These are phyloP conservation scores for Coniella lustricola DNA, from an alignment of 2,329 filamentous ascomycete species.

Conservation along the genomic window DNA sequence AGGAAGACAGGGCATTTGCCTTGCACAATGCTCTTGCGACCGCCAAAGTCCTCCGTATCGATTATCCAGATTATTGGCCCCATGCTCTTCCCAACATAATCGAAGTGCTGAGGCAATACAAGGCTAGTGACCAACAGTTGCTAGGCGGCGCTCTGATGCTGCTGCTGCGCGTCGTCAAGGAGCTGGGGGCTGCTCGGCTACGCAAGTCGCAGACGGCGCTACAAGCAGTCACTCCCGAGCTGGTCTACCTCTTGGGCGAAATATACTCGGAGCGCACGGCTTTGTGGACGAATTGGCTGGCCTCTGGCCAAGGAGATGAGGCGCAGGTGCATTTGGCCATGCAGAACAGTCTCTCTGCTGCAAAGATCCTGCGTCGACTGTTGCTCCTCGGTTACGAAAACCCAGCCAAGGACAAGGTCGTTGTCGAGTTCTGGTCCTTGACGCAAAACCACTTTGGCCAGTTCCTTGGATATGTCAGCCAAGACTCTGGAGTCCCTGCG, in stretches of 20 bases:
- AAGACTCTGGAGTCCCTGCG: conserved; percentile 46
- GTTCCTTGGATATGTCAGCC: conserved; percentile 58
- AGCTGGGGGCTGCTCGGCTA: conserved; percentile 74
- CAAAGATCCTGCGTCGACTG: conserved; percentile 75
- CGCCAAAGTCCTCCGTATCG: conserved; percentile 81
- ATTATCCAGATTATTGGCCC: conserved; percentile 83
- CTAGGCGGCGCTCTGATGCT: conserved; percentile 69
- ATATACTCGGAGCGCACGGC: conserved; percentile 72
- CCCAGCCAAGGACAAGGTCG: conserved; percentile 70
- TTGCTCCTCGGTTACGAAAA: conserved; percentile 76
- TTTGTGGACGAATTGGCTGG: conserved; percentile 59
- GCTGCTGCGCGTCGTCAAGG: conserved; percentile 81
- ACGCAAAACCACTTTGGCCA: conserved; percentile 72
- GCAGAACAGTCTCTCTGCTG: conserved; percentile 67
- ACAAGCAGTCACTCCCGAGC: conserved; percentile 71
- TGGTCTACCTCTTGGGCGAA: conserved; percentile 70
- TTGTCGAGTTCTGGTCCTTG: conserved; percentile 73
- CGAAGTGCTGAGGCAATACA: conserved; percentile 53
- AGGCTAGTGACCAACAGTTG: conserved; percentile 53
- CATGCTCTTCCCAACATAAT: conserved; percentile 55
- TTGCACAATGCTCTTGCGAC: conserved; percentile 83
- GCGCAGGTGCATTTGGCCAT: conserved; percentile 56
- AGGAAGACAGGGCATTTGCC: conserved; percentile 68
- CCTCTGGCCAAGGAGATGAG: conserved; percentile 50
- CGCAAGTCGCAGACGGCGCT: conserved; percentile 68